A percentile compares a stretch with the other conserved stretches of the same genome.
These are phyloP conservation scores for Hygrophoropsis aurantiaca DNA, from an alignment of 768 basidiomycete genomes.

Conservation along the genomic window DNA sequence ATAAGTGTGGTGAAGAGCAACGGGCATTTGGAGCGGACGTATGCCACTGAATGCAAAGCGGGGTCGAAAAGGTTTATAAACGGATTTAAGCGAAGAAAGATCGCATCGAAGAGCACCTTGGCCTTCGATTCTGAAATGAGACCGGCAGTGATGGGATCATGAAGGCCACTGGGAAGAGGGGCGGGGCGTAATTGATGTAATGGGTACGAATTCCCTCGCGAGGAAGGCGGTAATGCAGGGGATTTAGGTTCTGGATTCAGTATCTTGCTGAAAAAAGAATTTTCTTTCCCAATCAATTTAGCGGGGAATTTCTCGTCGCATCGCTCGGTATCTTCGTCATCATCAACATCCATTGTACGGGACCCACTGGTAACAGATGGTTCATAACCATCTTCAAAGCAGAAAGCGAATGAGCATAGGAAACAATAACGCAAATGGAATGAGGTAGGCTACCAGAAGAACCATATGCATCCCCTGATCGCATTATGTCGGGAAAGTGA, in stretches of 20 bases:
- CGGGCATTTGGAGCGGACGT: constrained; percentile 77
- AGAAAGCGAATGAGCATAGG: background rate
- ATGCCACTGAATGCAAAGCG: constrained; percentile 73
- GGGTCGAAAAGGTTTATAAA: constrained; percentile 91
- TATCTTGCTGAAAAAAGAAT: constrained; percentile 82
- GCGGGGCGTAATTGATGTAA: constrained; percentile 35
- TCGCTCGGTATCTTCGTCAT: constrained; percentile 66
- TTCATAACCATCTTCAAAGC: constrained; percentile 10
- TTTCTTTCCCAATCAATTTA: constrained; percentile 71
- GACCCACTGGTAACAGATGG: constrained; percentile 14
- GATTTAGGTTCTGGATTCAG: constrained; percentile 67
- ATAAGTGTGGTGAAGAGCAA: constrained; percentile 84
- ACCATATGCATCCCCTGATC: constrained; percentile 28
- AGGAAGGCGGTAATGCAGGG: constrained; percentile 26
- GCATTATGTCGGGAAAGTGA: constrained; percentile 28
- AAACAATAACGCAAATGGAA: background rate
- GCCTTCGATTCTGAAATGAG: constrained; percentile 71
- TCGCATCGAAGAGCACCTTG: constrained; percentile 69
- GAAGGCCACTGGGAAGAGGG: constrained; percentile 38
- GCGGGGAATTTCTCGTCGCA: constrained; percentile 72
- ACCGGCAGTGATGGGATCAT: constrained; percentile 73
- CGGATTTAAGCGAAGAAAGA: constrained; percentile 84
- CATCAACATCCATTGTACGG: constrained; percentile 42
- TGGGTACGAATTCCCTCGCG: constrained; percentile 34
- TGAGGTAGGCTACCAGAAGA: constrained; percentile 21